Conservation (phyloP, 345 rosid genomes). For the Melaleuca alternifolia region DNA sequence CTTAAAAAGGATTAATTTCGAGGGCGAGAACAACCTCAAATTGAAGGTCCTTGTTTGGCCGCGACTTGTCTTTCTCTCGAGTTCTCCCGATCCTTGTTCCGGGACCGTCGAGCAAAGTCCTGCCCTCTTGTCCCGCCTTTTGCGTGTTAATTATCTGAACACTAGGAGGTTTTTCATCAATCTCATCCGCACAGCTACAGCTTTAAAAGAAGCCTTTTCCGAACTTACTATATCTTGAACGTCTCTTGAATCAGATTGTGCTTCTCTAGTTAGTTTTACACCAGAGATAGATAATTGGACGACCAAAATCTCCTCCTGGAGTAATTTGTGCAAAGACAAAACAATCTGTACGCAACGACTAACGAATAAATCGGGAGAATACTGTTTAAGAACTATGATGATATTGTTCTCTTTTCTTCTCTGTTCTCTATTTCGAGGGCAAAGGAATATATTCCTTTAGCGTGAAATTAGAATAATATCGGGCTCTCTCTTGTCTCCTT, state of each 20-base stretch:
- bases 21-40: too few relatives aligned
- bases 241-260: background rate
- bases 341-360: background rate
- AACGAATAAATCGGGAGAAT: background rate
- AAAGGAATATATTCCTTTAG: background rate
- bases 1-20: too few relatives aligned
- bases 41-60: too few relatives aligned
- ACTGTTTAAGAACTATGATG: background rate
- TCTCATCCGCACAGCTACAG: background rate
- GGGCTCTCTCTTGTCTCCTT: background rate
- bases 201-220: background rate
- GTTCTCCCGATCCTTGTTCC: too few relatives aligned
- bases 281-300: background rate
- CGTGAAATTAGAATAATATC: background rate
- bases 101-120: too few relatives aligned
- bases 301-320: background rate
- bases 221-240: background rate
- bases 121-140: too few relatives aligned
- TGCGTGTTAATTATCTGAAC: too few relatives aligned
- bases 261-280: background rate
- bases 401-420: background rate
- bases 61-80: too few relatives aligned
- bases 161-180: background rate
- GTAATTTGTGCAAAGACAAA: background rate
- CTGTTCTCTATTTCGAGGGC: background rate